Evolutionary conservation across 192 early-diverging fungal genomes (phyloP), one percentile per base, ranked within the genome.

Genomic region (Chytriomyces sp.): DNA sequence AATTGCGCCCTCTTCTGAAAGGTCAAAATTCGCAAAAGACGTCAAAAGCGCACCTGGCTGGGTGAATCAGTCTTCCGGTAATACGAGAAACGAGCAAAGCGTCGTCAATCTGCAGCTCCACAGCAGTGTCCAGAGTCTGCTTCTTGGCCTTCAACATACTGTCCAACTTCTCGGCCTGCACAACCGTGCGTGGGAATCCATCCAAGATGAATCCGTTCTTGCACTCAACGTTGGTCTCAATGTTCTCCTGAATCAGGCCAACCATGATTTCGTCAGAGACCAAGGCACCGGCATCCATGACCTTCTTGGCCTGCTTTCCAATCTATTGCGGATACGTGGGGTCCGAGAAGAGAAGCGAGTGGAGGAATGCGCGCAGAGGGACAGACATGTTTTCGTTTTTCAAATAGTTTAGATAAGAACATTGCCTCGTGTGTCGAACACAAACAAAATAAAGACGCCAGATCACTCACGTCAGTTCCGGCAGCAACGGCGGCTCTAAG

Each of bases 241-340:
- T 86, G 89, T 99, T 98, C 71, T 98, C 94, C 84, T 93, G 84
- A 88, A 99, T 99, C 87, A 99, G 91, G 79, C 89, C 90, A 69
- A 99, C 93, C 89, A 99, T 93, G 85, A 99, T 98, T 82, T 99
- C 98, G 87, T 99, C 98, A 77, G 90, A 92, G 66, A 99, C 98
- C 63, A 99, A 89, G 65, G 93, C 96, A 72, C 98, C 98, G 23
- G 93, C 92, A 79, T 99, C 98, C 98, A 99, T 99, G 83, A 99
- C 91, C 89, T 96, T 96, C 91, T 99, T 99, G 77, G 98, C 98
- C 82, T 95, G 89, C 82, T 94, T 85, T 70, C 97, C 97, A 75
- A 97, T 78, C 85, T 88, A 70, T 24, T 53, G 13, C 9, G 11
- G 16, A 24, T 28, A 64, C 16, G 13, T 16, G 11, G 35, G 35